Conservation (phyloP, 345 rosid species). For the Hypericum androsaemum region DNA sequence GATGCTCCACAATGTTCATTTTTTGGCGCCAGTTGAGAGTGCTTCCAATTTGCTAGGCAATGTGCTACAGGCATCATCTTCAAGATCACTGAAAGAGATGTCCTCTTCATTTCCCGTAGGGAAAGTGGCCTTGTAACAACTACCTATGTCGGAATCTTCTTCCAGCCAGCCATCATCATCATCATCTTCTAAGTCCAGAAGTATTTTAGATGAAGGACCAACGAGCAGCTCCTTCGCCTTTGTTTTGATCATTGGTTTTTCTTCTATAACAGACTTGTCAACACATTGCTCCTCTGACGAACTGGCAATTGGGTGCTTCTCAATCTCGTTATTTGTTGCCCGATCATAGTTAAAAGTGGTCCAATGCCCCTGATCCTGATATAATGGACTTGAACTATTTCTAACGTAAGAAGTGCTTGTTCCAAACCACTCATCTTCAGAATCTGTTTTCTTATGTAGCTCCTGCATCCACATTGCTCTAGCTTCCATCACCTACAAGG, state of each 20-base stretch:
- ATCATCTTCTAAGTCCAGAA: constrained; percentile 17
- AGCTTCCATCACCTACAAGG: constrained; percentile 22
- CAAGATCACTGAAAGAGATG: constrained; percentile 26
- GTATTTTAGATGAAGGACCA: constrained; percentile 15
- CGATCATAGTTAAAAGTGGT: constrained; percentile 13
- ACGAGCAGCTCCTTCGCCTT: constrained; percentile 23
- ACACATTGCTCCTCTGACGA: constrained; percentile 12
- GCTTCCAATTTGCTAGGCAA: constrained; percentile 27
- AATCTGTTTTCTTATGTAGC: constrained; percentile 33
- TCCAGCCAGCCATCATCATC: constrained; percentile 23
- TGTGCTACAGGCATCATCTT: constrained; percentile 15
- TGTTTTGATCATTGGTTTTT: constrained; percentile 16
- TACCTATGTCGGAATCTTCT: constrained; percentile 20
- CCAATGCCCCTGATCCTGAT: constrained; percentile 16
- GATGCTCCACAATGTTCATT: constrained; percentile 8
- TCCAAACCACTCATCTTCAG: constrained; percentile 30
- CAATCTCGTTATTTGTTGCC: constrained; percentile 11
- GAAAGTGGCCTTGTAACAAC: constrained; percentile 13
- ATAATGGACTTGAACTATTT: constrained; percentile 12
- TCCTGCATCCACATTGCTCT: constrained; percentile 27
- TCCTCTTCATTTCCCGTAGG: constrained; percentile 21
- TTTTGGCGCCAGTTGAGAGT: constrained; percentile 14
- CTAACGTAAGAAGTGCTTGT: constrained; percentile 23
- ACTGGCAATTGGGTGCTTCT: constrained; percentile 13
- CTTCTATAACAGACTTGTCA: constrained; percentile 19